These are phyloP conservation scores for Cymbopogon flexuosus DNA, from an alignment of 202 grass and related monocot species.

Conservation along the genomic window DNA sequence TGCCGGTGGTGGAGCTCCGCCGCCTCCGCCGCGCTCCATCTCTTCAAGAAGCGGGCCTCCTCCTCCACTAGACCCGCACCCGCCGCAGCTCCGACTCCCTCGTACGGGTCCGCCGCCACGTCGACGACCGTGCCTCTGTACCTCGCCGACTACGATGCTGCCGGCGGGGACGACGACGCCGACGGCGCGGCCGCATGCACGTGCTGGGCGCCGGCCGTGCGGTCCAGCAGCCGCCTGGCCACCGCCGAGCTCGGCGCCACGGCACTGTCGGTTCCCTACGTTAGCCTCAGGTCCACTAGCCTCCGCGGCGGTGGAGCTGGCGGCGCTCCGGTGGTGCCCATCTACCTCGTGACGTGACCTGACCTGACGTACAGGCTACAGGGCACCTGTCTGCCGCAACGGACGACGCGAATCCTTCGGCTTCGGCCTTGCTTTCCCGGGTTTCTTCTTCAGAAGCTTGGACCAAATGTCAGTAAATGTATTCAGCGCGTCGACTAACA, in stretches of 20 bases:
- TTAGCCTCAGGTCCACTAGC: slow-evolving; percentile 38
- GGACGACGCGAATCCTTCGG: neutral
- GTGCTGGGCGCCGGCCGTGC: slow-evolving; percentile 36
- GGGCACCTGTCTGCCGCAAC: no score
- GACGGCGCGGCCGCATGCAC: slow-evolving; percentile 2
- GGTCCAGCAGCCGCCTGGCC: slow-evolving; percentile 31
- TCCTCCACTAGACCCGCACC: neutral
- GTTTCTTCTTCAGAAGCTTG: neutral
- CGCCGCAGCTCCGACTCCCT: neutral
- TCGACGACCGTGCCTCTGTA: slow-evolving; percentile 24
- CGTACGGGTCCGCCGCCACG: neutral
- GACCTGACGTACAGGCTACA: no score
- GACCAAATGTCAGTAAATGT: neutral
- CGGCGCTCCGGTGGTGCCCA: slow-evolving; percentile 33
- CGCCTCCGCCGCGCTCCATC: slow-evolving; percentile 35
- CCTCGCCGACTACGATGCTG: slow-evolving; percentile 26
- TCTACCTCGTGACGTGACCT: slow-evolving; percentile 59
- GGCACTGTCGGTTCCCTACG: slow-evolving; percentile 22
- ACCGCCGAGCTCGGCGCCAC: slow-evolving; percentile 40
- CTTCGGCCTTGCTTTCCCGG: no score
- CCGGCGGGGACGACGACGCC: neutral
- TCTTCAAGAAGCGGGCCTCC: slow-evolving; percentile 36
- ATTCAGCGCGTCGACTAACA: neutral
- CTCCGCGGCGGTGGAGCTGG: neutral
- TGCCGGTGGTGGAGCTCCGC: slow-evolving; percentile 56